Evolutionary conservation across 176 grass and related monocot genomes (phyloP).

Genomic region (Oryza glaberrima): DNA sequence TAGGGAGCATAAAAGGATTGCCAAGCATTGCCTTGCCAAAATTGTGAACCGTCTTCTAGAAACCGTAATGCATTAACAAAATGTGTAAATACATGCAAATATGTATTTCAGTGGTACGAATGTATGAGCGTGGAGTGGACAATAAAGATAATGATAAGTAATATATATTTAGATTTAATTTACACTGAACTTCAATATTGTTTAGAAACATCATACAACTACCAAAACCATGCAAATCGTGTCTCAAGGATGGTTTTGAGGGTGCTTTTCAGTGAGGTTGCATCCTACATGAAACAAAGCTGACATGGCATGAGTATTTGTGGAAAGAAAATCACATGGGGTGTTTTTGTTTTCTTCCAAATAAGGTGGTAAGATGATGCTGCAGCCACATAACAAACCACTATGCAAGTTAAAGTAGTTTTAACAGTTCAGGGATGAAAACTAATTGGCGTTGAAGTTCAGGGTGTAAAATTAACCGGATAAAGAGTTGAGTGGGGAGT

Average conservation of each 20-base stretch:
- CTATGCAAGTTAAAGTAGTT: too few relatives aligned
- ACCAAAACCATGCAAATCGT: background rate
- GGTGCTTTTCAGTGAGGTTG: background rate
- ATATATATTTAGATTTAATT: background rate
- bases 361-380: background rate
- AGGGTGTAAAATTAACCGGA: too few relatives aligned
- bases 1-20: conserved; percentile 16
- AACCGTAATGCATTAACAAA: conserved; percentile 26
- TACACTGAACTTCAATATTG: background rate
- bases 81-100: background rate
- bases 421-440: too few relatives aligned
- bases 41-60: conserved; percentile 18
- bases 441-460: too few relatives aligned
- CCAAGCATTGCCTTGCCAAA: conserved; percentile 6
- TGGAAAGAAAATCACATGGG: background rate
- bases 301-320: background rate
- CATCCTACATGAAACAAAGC: background rate
- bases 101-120: background rate
- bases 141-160: conserved; percentile 10
- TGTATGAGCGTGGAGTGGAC: conserved; percentile 5
- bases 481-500: too few relatives aligned
- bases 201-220: background rate
- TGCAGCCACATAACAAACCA: too few relatives aligned
- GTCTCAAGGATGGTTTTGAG: background rate
- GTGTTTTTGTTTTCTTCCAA: background rate